These are phyloP conservation scores for Tulasnella sp. DNA, from an alignment of 768 basidiomycete species.

Conservation along the genomic window DNA sequence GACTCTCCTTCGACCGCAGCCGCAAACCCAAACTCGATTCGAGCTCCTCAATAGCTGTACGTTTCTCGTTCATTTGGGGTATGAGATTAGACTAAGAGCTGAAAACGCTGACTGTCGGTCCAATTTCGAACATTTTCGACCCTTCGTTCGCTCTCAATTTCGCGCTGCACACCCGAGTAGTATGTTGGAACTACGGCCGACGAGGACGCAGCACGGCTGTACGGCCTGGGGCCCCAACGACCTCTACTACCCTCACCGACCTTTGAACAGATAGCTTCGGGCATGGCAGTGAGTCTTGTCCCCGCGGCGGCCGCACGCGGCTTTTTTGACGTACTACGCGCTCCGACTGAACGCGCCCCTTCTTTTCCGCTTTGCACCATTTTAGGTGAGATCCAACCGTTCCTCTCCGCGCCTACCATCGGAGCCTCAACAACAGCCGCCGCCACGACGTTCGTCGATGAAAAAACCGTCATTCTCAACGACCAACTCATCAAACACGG, in stretches of 20 bases:
- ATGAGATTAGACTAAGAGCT: neutral
- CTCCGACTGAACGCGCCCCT: neutral
- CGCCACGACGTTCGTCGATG: slow-evolving; percentile 1
- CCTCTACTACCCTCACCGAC: slow-evolving; percentile 13
- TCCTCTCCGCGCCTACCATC: neutral
- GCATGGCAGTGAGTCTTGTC: slow-evolving; percentile 11
- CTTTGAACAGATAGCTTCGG: slow-evolving; percentile 14
- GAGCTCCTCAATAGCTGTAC: neutral
- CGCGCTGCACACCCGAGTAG: neutral
- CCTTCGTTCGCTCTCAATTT: neutral
- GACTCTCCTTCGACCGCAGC: slow-evolving; percentile 1
- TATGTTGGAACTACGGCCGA: slow-evolving; percentile 10
- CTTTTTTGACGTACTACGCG: neutral
- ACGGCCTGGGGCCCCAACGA: neutral
- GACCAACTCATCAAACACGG: neutral
- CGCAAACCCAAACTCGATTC: neutral
- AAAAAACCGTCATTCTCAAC: neutral
- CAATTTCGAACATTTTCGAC: neutral
- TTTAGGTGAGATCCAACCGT: neutral
- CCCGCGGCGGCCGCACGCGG: neutral
- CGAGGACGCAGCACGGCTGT: slow-evolving; percentile 12
- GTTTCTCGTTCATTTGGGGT: neutral
- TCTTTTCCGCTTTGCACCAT: neutral
- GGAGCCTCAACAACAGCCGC: neutral
- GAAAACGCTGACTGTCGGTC: neutral